A percentile compares a stretch with the other conserved stretches of the same genome.
Conservation (phyloP, 1,284 basidiomycete genomes). For the Earliella scabrosa region DNA sequence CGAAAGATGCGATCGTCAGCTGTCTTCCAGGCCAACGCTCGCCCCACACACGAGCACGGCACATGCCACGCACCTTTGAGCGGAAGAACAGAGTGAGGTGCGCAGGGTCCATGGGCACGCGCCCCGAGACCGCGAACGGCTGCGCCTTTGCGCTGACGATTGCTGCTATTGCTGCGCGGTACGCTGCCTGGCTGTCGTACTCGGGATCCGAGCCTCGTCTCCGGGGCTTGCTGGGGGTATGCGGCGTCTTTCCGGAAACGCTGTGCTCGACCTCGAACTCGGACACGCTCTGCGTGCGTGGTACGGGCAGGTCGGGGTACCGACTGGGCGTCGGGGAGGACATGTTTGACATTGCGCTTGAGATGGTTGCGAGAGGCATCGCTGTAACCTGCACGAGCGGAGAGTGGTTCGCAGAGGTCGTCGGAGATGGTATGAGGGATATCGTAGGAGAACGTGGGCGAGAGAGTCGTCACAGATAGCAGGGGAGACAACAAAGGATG, state of each 20-base stretch:
- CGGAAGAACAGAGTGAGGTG: slow-evolving; percentile 77
- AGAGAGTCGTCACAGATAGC: not conserved
- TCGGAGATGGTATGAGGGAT: slow-evolving; percentile 8
- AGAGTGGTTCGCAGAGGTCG: not conserved
- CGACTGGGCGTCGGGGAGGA: slow-evolving; percentile 35
- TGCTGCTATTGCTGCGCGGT: slow-evolving; percentile 58
- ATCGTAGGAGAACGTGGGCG: not conserved
- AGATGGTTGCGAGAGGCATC: slow-evolving; percentile 31
- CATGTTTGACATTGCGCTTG: slow-evolving; percentile 31
- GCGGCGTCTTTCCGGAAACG: slow-evolving; percentile 31
- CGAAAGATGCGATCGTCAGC: not conserved
- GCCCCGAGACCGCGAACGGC: slow-evolving; percentile 69
- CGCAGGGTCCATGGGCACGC: slow-evolving; percentile 71
- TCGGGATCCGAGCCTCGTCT: slow-evolving; percentile 40
- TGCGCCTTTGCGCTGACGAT: slow-evolving; percentile 63
- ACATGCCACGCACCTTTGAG: slow-evolving; percentile 57
- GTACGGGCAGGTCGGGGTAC: slow-evolving; percentile 36
- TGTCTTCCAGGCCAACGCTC: slow-evolving; percentile 6
- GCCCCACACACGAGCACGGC: not conserved
- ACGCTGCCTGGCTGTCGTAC: slow-evolving; percentile 55
- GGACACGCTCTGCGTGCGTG: slow-evolving; percentile 34
- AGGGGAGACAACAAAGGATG: slow-evolving; percentile 12
- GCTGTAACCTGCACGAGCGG: slow-evolving; percentile 1
- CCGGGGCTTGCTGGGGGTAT: slow-evolving; percentile 29
- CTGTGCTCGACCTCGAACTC: slow-evolving; percentile 62